Evolutionary conservation across 2,329 filamentous ascomycete species (phyloP), one percentile per base, ranked within the genome.

Genomic region (Fusarium chlamydosporum): DNA sequence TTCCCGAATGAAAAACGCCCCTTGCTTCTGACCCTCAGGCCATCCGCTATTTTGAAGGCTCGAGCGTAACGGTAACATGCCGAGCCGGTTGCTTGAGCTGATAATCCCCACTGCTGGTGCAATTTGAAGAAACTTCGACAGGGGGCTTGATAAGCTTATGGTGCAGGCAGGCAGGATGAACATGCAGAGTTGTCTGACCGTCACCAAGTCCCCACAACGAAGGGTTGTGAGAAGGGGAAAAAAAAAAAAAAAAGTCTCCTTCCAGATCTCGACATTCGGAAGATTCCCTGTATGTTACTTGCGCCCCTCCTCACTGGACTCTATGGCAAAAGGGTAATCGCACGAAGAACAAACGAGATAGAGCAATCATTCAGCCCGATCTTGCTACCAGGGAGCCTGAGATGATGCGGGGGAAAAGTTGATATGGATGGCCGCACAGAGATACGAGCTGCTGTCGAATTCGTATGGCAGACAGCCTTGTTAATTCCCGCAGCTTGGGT

Each of bases 401-500:
- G 33, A 51, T 59, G 66, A 63, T 51, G 47, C 47, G 66, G 61
- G 61, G 62, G 57, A 69, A 33, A 50, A 46, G 42, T 31, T 56
- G 50, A 35, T 53, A 26, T 40, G 52, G 48, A 56, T 46, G 52
- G 55, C 15, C 23, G 31, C 34, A 40, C 50, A 63, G 47, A 65
- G 53, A 69, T 69, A 69, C 61, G 66, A 70, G 51, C 50, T 56
- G 56, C 61, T 51, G 46, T 56, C 20, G 47, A 40, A 34, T 56
- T 69, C 66, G 66, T 69, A 63, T 69, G 66, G 56, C 31, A 47
- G 27, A 13, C 26, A 65, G 54, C 63, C 66, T 67, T 46, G 53
- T 53, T 63, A 67, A 70, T 69, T 69, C 67, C 52, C 67, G 67
- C 62, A 67, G 42, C 46, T 33, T 46, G 42, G 61, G 46, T 37